Evolutionary conservation across 257 asterid genomes (phyloP), one percentile per base, ranked within the genome.

Genomic region (Solanum tarijense): DNA sequence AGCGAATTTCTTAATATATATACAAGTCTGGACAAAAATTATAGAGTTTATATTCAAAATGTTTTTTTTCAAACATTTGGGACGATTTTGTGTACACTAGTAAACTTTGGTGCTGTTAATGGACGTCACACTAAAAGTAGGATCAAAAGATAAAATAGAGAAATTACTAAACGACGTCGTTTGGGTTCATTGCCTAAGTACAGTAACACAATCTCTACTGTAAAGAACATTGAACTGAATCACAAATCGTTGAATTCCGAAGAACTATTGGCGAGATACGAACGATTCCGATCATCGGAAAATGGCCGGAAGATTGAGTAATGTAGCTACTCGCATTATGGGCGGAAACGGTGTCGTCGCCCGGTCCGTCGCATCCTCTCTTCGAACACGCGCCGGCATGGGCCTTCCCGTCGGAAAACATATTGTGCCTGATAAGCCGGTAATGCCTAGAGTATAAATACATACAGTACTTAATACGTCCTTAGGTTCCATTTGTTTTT

Each of bases 391-490:
- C 52, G 88, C 99, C 89, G 98, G 98, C 85, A 95, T 96, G 99
- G 98, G 99, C 36, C 97, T 95, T 82, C 98, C 98, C 71, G 98
- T 94, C 84, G 98, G 99, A 39, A 94, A 94, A 90, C 99, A 95
- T 89, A 93, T 94, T 87, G 98, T 96, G 81, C 99, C 99, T 21
- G 94, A 94, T 84, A 95, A 90, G 85, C 99, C 98, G 83, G 98
- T 96, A 90, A 88, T n/a, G 12, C 3, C 1, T 29, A 27, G 39
- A 29, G 55, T 29, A 5, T 58, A 46, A 46, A 86, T 46, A 86
- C 38, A 8, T 66, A 25, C 38, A 8, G 9, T 79, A 43, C 20
- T 18, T 82, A 20, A 2, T 3, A 79, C 25, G 18, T 41, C 2
- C 2, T 46, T 46, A 48, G 13, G 38, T 14, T 81, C 29, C 60